These are phyloP conservation scores for Calonectria naviculata DNA, from an alignment of 2,329 filamentous ascomycete genomes.

Conservation along the genomic window DNA sequence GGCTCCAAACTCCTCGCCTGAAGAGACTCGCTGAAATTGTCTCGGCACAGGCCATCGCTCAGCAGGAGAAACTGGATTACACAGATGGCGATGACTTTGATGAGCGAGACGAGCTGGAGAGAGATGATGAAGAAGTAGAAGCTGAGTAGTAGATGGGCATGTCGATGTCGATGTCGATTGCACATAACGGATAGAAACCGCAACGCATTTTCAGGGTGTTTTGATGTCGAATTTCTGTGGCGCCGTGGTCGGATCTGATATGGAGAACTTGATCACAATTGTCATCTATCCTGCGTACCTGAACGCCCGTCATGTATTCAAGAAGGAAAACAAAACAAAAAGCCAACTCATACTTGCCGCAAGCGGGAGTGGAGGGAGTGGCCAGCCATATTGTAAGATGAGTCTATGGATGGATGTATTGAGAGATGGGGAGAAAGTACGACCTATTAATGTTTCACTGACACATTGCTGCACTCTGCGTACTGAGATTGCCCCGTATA, in stretches of 20 bases:
- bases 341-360: conserved; percentile 25
- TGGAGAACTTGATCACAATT: conserved; percentile 30
- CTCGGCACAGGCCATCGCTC: conserved; percentile 93
- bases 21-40: conserved; percentile 99
- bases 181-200: conserved; percentile 43
- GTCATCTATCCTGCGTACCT: conserved; percentile 32
- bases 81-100: conserved; percentile 58
- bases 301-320: conserved; percentile 39
- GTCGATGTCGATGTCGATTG: conserved; percentile 24
- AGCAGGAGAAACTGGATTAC: conserved; percentile 86
- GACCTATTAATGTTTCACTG: conserved; percentile 23
- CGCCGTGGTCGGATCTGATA: conserved; percentile 38
- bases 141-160: conserved; percentile 39
- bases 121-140: conserved; percentile 64
- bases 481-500: background rate
- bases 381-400: conserved; percentile 39
- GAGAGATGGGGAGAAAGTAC: conserved; percentile 9
- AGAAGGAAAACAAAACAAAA: conserved; percentile 27
- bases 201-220: conserved; percentile 43
- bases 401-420: conserved; percentile 24
- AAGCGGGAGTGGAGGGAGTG: conserved; percentile 25
- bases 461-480: background rate
- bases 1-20: conserved; percentile 94
- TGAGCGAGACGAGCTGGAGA: conserved; percentile 60
- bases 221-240: conserved; percentile 42